Percentiles rank a stretch among this genome's conserved stretches.
Conservation (phyloP, 192 early-diverging fungal genomes). For the Phlyctochytrium arcticum region DNA sequence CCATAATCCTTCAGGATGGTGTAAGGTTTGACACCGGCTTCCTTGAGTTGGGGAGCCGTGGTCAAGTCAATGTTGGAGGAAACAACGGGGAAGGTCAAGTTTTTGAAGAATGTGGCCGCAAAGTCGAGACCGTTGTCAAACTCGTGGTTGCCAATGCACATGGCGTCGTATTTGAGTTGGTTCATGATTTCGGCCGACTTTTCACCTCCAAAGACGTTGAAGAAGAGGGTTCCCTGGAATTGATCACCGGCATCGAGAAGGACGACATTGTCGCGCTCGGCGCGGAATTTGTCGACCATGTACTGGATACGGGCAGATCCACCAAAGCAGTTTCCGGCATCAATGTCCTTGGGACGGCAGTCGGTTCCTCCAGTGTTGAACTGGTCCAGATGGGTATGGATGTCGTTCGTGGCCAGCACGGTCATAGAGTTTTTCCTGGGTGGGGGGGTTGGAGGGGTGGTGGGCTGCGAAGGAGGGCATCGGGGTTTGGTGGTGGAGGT, state of each 20-base stretch:
- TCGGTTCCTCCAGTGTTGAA: conserved; percentile 50
- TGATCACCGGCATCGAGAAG: conserved; percentile 78
- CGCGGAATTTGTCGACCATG: conserved; percentile 50
- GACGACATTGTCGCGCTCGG: conserved; percentile 43
- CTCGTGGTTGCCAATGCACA: conserved; percentile 61
- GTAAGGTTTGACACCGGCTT: conserved; percentile 59
- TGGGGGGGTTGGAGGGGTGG: not conserved
- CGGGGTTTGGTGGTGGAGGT: not conserved
- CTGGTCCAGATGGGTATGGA: conserved; percentile 33
- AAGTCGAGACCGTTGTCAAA: conserved; percentile 64
- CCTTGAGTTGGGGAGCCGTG: conserved; percentile 3
- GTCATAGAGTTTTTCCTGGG: conserved; percentile 25
- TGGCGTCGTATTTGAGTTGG: conserved; percentile 55
- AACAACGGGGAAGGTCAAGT: conserved; percentile 60
- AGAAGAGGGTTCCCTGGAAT: conserved; percentile 60
- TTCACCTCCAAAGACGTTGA: conserved; percentile 62
- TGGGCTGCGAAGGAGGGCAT: not conserved
- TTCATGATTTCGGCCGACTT: conserved; percentile 60
- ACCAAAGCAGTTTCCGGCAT: conserved; percentile 42
- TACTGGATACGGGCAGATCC: conserved; percentile 64
- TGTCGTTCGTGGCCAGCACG: conserved; percentile 25
- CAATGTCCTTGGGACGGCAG: conserved; percentile 41
- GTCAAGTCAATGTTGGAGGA: conserved; percentile 64
- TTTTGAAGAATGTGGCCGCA: conserved; percentile 48
- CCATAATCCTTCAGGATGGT: conserved; percentile 60